phyloP scores from a whole-genome alignment of 345 rosid species.

The Geranium rotundifolium region DNA sequence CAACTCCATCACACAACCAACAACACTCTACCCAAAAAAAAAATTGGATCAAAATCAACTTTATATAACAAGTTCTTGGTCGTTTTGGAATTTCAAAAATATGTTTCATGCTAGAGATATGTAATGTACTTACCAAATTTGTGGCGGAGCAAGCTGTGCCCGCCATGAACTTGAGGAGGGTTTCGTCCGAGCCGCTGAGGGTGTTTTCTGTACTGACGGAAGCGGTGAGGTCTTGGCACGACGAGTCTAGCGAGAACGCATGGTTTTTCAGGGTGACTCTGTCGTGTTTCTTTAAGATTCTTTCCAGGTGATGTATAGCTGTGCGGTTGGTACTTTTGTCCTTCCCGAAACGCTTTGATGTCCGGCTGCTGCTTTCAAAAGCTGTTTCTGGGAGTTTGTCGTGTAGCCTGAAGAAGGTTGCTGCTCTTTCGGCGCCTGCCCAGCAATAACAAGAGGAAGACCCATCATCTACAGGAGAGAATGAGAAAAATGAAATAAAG shows the following conservation, averaged over 20 bases:
- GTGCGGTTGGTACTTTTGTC: slow-evolving; percentile 20
- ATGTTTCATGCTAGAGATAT: not conserved
- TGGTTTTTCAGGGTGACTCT: slow-evolving; percentile 41
- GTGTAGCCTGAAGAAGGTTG: slow-evolving; percentile 54
- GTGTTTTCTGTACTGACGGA: slow-evolving; percentile 30
- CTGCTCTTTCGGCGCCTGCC: slow-evolving; percentile 64
- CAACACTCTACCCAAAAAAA: slow-evolving; percentile 45
- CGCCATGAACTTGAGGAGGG: slow-evolving; percentile 39
- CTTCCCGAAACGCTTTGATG: slow-evolving; percentile 22
- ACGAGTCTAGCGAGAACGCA: slow-evolving; percentile 43
- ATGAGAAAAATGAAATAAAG: slow-evolving; percentile 3
- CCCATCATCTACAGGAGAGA: slow-evolving; percentile 55
- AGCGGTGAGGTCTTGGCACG: slow-evolving; percentile 39
- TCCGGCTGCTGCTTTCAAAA: slow-evolving; percentile 23
- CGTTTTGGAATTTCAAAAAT: not conserved
- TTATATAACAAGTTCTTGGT: not conserved
- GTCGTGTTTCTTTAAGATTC: slow-evolving; percentile 38
- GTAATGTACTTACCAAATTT: slow-evolving; percentile 43
- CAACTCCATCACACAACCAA: slow-evolving; percentile 34
- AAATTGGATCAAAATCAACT: not conserved
- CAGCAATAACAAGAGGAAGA: slow-evolving; percentile 72
- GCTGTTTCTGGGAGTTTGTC: slow-evolving; percentile 32
- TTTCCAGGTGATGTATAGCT: slow-evolving; percentile 35
- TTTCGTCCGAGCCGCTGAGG: slow-evolving; percentile 49
- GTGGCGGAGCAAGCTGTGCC: slow-evolving; percentile 42